Conservation (phyloP, 1,284 basidiomycete genomes). For the Pascua guehoae region DNA sequence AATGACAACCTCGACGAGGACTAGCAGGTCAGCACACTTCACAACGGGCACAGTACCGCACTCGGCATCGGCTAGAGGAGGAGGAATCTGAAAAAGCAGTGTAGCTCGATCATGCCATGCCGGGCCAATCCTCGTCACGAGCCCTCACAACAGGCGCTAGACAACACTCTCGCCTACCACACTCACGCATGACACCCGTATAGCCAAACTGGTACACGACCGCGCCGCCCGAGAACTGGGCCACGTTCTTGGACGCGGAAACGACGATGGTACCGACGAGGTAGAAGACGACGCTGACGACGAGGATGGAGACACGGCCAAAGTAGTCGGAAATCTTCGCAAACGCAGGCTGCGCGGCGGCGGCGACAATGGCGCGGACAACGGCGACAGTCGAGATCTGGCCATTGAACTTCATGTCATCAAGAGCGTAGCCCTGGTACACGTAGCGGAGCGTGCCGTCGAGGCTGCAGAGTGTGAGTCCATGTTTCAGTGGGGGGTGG, state of each 20-base stretch:
- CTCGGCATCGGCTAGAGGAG: background rate
- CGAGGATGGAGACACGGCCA: slow-evolving; percentile 46
- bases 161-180: background rate
- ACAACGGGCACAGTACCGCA: background rate
- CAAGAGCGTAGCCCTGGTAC: slow-evolving; percentile 25
- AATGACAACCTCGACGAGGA: slow-evolving; percentile 48
- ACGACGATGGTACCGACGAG: slow-evolving; percentile 48
- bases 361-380: slow-evolving; percentile 37
- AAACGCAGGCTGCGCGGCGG: slow-evolving; percentile 37
- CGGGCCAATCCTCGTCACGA: no score
- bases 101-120: background rate
- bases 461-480: slow-evolving; percentile 31
- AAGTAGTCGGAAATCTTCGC: slow-evolving; percentile 48
- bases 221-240: slow-evolving; percentile 44
- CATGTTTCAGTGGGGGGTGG: background rate
- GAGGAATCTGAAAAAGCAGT: background rate
- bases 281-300: slow-evolving; percentile 45
- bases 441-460: slow-evolving; percentile 42
- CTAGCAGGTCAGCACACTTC: slow-evolving; percentile 5
- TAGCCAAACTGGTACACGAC: slow-evolving; percentile 44
- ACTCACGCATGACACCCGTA: slow-evolving; percentile 28
- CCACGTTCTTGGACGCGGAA: slow-evolving; percentile 37
- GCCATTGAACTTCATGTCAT: slow-evolving; percentile 19
- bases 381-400: slow-evolving; percentile 44
- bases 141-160: no score